Conservation (phyloP, 176 grass and related monocot species). For the Melocanna baccifera region DNA sequence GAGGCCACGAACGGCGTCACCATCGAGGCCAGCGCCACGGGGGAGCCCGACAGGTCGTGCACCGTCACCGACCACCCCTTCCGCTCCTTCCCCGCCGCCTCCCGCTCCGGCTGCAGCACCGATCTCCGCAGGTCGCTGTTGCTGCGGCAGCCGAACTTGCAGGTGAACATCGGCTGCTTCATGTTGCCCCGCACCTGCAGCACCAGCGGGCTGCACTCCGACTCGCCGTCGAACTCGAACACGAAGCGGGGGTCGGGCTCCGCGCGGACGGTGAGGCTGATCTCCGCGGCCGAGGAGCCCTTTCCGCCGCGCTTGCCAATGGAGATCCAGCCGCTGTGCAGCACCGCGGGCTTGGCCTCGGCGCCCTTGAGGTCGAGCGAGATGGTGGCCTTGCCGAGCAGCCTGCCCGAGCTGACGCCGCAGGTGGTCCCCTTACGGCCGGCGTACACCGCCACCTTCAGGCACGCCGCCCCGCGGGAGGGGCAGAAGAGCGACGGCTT, state of each 20-base stretch:
- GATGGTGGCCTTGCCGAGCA: constrained; percentile 71
- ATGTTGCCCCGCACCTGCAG: constrained; percentile 57
- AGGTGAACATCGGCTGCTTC: constrained; percentile 94
- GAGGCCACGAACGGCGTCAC: constrained; percentile 94
- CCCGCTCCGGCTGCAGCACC: constrained; percentile 44
- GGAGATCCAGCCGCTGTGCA: constrained; percentile 73
- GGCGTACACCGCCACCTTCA: constrained; percentile 80
- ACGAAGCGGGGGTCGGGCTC: constrained; percentile 81
- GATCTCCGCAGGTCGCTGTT: constrained; percentile 67
- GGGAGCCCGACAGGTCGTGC: constrained; percentile 89
- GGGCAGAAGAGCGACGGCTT: constrained; percentile 71
- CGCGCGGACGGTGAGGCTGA: constrained; percentile 66
- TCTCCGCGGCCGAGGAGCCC: constrained; percentile 29
- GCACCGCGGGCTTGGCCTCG: constrained; percentile 38
- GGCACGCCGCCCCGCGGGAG: constrained; percentile 3
- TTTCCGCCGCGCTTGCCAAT: constrained; percentile 48
- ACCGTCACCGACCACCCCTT: constrained; percentile 99
- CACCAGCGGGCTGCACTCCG: constrained; percentile 87
- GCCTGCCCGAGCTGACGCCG: constrained; percentile 50
- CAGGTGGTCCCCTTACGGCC: constrained; percentile 54
- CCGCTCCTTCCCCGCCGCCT: constrained; percentile 59
- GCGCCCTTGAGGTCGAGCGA: constrained; percentile 75
- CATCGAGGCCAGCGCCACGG: constrained; percentile 93
- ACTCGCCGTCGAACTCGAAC: constrained; percentile 90
- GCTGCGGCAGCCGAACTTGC: constrained; percentile 85